These are phyloP conservation scores for Ophioceras dolichostomum DNA, from an alignment of 2,329 filamentous ascomycete genomes.

Conservation along the genomic window DNA sequence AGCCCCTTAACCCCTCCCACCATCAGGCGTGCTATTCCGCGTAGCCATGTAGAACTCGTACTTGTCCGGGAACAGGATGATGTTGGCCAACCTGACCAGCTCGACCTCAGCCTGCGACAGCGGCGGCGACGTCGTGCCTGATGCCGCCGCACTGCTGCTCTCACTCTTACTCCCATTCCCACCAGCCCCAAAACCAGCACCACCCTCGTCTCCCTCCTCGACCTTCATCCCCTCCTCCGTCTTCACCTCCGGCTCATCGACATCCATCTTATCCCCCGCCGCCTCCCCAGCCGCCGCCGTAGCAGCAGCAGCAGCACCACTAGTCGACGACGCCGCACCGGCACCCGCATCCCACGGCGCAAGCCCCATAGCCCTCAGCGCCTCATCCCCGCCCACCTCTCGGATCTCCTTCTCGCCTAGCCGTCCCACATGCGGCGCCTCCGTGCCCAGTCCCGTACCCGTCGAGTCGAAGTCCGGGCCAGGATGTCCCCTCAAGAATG, in stretches of 20 bases:
- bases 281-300: slow-evolving; percentile 19
- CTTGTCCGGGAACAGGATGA: slow-evolving; percentile 41
- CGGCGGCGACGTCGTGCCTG: not conserved
- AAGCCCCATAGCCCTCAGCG: slow-evolving; percentile 44
- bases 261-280: slow-evolving; percentile 13
- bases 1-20: slow-evolving; percentile 1
- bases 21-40: slow-evolving; percentile 11
- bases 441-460: slow-evolving; percentile 34
- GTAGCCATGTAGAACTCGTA: slow-evolving; percentile 36
- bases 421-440: slow-evolving; percentile 35
- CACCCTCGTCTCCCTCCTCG: no score
- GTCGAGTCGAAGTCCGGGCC: slow-evolving; percentile 44
- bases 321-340: not conserved
- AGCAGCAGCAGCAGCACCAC: no score
- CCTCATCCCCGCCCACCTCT: slow-evolving; percentile 35
- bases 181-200: slow-evolving; percentile 6
- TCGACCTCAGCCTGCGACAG: slow-evolving; percentile 31
- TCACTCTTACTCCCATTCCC: slow-evolving; percentile 9
- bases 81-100: slow-evolving; percentile 40
- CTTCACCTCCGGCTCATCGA: slow-evolving; percentile 11
- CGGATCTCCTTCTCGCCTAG: slow-evolving; percentile 38
- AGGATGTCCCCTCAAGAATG: slow-evolving; percentile 40
- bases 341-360: slow-evolving; percentile 30
- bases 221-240: slow-evolving; percentile 7
- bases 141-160: not conserved